These are phyloP conservation scores for Phytopythium oedochilum DNA, from an alignment of 352 stramenopile species.

Conservation along the genomic window DNA sequence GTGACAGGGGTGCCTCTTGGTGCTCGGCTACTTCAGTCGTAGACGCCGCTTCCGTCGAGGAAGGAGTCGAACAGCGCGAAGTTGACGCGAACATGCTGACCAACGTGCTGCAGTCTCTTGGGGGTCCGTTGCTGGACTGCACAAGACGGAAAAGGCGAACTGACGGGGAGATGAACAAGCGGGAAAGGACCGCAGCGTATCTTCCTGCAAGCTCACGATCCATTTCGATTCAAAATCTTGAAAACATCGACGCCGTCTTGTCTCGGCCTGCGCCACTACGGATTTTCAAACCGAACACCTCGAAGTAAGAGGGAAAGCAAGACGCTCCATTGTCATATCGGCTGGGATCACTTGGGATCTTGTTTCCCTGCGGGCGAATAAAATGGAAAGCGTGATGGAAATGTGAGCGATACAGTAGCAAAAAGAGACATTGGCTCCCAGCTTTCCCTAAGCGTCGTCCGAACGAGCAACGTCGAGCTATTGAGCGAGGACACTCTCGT, in stretches of 20 bases:
- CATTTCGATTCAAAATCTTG: conserved; percentile 1
- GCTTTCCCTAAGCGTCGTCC: too few relatives aligned
- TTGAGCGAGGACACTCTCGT: conserved; percentile 9
- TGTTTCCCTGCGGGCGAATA: not conserved
- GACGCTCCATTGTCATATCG: not conserved
- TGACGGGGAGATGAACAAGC: not conserved
- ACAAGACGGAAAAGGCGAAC: not conserved
- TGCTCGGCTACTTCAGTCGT: not conserved
- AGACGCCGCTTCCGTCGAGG: not conserved
- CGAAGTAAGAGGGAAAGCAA: not conserved
- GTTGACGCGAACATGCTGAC: not conserved
- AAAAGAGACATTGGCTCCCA: too few relatives aligned
- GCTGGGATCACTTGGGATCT: not conserved
- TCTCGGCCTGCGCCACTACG: not conserved
- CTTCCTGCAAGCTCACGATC: not conserved
- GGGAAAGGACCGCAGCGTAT: not conserved
- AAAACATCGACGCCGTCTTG: not conserved
- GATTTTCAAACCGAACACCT: not conserved
- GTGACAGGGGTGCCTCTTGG: not conserved
- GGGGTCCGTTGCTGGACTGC: not conserved
- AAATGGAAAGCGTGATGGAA: not conserved
- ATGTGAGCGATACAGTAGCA: not conserved
- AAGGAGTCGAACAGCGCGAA: not conserved
- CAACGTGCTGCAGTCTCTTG: too few relatives aligned
- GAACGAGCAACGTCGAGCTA: too few relatives aligned